Evolutionary conservation across 1,139 yeast genomes (phyloP).

Genomic region (Sugiyamaella novakii): DNA sequence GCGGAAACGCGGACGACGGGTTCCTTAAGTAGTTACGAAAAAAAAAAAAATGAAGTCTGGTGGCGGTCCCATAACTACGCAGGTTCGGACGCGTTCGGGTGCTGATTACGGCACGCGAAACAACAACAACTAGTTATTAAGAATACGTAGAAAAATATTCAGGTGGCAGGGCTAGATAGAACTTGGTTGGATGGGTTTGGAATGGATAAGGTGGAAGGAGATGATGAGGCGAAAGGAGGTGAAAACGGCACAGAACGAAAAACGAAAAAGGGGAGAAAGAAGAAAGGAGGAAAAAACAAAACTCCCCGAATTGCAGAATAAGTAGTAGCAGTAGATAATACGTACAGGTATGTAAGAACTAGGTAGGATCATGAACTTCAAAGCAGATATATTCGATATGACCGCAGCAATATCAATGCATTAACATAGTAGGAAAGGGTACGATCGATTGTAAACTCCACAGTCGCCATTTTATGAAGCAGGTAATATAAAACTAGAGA

Average conservation of each 20-base stretch:
- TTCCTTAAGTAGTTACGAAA: constrained; percentile 22
- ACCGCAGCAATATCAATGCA: too few species aligned
- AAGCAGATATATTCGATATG: too few species aligned
- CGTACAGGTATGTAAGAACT: too few species aligned
- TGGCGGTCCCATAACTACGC: constrained; percentile 23
- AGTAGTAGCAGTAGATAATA: too few species aligned
- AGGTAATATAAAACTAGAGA: too few species aligned
- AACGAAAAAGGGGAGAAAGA: neutral
- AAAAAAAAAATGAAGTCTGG: constrained; percentile 14
- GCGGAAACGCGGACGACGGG: constrained; percentile 20
- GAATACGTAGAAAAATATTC: neutral
- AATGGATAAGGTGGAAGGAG: constrained; percentile 1
- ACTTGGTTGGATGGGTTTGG: neutral
- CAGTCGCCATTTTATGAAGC: too few species aligned
- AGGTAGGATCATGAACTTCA: too few species aligned
- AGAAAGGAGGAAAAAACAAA: neutral
- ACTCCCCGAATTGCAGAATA: too few species aligned
- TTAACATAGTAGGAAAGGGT: too few species aligned
- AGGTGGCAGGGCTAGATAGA: constrained; percentile 8
- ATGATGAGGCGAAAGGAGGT: neutral
- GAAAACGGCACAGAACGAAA: neutral
- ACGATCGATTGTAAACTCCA: too few species aligned
- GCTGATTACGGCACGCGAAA: constrained; percentile 17
- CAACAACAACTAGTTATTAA: constrained; percentile 5
- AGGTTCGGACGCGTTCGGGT: constrained; percentile 16